Evolutionary conservation across 768 basidiomycete genomes (phyloP), one percentile per base, ranked within the genome.

Genomic region (Podaxis carcinomalis): DNA sequence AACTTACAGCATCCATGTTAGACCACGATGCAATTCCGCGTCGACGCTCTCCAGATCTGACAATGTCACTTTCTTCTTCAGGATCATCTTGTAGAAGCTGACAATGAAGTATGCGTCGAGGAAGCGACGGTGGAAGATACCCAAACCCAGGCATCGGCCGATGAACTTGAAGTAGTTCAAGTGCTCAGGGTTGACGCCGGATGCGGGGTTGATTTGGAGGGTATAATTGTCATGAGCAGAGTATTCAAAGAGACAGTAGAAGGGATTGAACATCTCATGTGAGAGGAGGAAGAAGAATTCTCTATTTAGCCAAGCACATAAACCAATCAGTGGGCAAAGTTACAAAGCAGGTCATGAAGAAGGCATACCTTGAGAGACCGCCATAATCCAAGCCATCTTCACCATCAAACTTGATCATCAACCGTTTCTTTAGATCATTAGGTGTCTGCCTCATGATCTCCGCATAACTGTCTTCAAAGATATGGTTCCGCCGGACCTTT

Each of bases 131-230:
- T 99, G 97, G 87, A 99, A 99, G 72, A 99, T 98, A 65, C 93
- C 96, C 47, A 98, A 83, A 56, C 95, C 95, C 57, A 98, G 80
- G 69, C 91, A 93, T 37, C 97, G 88, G 7, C 97, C 97, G 65
- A 99, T 98, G 75, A 99, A 98, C 78, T 98, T 98, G 90, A 98
- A 98, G 79, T 98, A 99, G 78, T 98, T 98, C 72, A 99, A 76
- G 76, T 99, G 97, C 75, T 99, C 97, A 0, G 97, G 97, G 74
- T 99, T 99, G 67, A 99, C 93, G 46, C 93, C 93, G 36, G 95
- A 97, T 9, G 94, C 95, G 11, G 96, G 96, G 76, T 98, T 98
- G 75, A 99, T 98, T 75, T 99, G 97, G 28, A 99, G 88, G 9
- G 97, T 98, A 72, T 99, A 99, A 76, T 99, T 98, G 81, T 98